Evolutionary conservation across 1,284 basidiomycete species (phyloP), one percentile per base, ranked within the genome.

Genomic region (Boletellus deceptivus): DNA sequence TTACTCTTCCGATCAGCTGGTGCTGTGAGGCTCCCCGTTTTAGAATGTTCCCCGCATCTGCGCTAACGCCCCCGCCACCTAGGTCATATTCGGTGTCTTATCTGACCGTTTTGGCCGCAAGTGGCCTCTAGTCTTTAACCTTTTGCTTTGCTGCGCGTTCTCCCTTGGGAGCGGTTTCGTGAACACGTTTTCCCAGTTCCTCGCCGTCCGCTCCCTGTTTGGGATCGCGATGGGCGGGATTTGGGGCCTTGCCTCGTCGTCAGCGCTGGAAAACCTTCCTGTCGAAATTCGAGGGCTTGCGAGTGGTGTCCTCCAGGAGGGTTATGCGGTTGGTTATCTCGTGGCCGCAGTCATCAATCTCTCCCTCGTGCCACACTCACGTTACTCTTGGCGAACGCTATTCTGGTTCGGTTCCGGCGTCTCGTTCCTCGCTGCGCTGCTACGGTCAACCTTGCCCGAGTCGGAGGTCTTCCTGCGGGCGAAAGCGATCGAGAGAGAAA

Each of bases 21-120:
- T 22, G 94, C 94, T 29, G 81, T 86, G 52, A 70, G 76, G 48
- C 16, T 25, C 14, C 42, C 10, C 4, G 48, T 25, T 13, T 17
- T 18, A 11, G 6, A 7, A 6, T 16, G 3, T n/a, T 1, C 37
- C 29, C 13, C 3, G 10, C 16, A 29, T 8, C 17, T 50, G 7
- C 8, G 43, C 16, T 54, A 8, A 53, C 29, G 11, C 34, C 3
- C n/a, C 20, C 31, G 1, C n/a, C 14, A 13, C 41, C n/a, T 8
- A 78, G 76, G 65, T 93, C 53, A 72, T 94, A 57, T 96, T 97
- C 57, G 89, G 88, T 34, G 65, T 91, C 48, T 61, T 89, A 27
- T 89, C 88, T 16, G 93, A 94, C 68, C 80, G 94, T 9, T 96
- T 80, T 67, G 95, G 95, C 3, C 82, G 95, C 40, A 95, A 94